Conservation (phyloP, 176 grass and related monocot genomes). For the Phyllostachys edulis region DNA sequence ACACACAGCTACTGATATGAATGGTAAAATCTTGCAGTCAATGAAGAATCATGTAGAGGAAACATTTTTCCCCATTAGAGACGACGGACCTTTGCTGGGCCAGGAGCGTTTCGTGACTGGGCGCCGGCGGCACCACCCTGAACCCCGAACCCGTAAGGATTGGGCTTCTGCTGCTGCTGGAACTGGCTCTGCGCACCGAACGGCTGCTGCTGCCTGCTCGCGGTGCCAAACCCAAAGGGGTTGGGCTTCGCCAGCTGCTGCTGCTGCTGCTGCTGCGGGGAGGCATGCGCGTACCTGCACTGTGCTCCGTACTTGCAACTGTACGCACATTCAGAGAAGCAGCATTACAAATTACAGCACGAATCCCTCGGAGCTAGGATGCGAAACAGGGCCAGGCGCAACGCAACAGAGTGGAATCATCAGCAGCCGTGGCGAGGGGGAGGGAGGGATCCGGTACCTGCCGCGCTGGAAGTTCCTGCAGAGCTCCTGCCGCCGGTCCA, state of each 20-base stretch:
- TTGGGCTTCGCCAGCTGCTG: constrained; percentile 60
- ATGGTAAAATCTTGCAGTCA: neutral
- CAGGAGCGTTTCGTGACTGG: constrained; percentile 39
- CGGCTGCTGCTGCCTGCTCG: constrained; percentile 33
- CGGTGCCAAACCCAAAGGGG: constrained; percentile 65
- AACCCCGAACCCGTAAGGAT: constrained; percentile 81
- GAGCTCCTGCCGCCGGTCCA: constrained; percentile 66
- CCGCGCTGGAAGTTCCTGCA: constrained; percentile 75
- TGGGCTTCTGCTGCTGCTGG: constrained; percentile 70
- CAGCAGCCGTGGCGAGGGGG: neutral
- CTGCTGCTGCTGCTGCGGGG: constrained; percentile 44
- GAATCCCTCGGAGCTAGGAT: neutral
- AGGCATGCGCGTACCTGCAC: constrained; percentile 69
- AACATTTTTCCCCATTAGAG: neutral
- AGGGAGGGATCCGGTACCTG: constrained; percentile 29
- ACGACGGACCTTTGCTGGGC: constrained; percentile 25
- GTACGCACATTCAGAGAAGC: constrained; percentile 19
- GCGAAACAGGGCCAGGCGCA: neutral
- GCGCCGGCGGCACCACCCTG: constrained; percentile 20
- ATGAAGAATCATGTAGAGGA: neutral
- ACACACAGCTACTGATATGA: neutral
- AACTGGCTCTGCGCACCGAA: constrained; percentile 36
- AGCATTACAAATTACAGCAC: constrained; percentile 9
- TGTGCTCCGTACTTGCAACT: constrained; percentile 83
- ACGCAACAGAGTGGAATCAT: neutral